phyloP scores from a whole-genome alignment of 805 yeast species.

The Cyberlindnera petersonii region DNA sequence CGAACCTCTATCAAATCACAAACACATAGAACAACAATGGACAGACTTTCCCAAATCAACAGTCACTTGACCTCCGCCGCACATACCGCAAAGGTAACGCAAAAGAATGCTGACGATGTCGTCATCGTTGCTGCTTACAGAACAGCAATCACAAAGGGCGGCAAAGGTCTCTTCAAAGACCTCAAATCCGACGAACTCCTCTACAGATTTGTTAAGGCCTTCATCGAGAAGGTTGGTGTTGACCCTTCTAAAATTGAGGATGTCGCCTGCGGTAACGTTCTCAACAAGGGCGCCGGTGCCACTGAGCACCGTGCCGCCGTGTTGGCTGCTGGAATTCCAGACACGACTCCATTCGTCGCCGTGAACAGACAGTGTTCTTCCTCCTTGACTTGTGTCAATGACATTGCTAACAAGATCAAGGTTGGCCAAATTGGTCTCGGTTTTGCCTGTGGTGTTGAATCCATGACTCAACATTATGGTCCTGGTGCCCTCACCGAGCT shows the following conservation, averaged over 20 bases:
- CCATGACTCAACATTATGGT: slow-evolving; percentile 90
- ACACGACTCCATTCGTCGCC: slow-evolving; percentile 72
- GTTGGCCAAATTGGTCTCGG: slow-evolving; percentile 90
- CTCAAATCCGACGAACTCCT: slow-evolving; percentile 77
- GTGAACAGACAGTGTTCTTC: slow-evolving; percentile 94
- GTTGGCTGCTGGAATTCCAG: slow-evolving; percentile 87
- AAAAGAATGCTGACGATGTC: slow-evolving; percentile 57
- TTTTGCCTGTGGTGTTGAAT: slow-evolving; percentile 88
- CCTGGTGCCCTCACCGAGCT: slow-evolving; percentile 65
- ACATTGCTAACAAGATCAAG: slow-evolving; percentile 82
- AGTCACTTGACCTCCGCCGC: slow-evolving; percentile 27
- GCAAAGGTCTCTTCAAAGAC: slow-evolving; percentile 82
- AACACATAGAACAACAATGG: slow-evolving; percentile 24
- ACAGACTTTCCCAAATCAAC: slow-evolving; percentile 35
- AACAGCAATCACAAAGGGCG: slow-evolving; percentile 85
- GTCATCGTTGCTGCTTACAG: slow-evolving; percentile 88
- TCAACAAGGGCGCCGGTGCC: slow-evolving; percentile 92
- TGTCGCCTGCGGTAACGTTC: slow-evolving; percentile 85
- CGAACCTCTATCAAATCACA: not conserved
- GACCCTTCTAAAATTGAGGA: slow-evolving; percentile 69
- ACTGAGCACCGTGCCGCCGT: slow-evolving; percentile 91
- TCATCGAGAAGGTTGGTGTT: slow-evolving; percentile 50
- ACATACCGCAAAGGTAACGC: slow-evolving; percentile 8
- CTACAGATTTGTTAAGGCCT: slow-evolving; percentile 56
- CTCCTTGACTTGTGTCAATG: slow-evolving; percentile 86